phyloP scores from a whole-genome alignment of 306 rosid genomes.

The Spatholobus suberectus region DNA sequence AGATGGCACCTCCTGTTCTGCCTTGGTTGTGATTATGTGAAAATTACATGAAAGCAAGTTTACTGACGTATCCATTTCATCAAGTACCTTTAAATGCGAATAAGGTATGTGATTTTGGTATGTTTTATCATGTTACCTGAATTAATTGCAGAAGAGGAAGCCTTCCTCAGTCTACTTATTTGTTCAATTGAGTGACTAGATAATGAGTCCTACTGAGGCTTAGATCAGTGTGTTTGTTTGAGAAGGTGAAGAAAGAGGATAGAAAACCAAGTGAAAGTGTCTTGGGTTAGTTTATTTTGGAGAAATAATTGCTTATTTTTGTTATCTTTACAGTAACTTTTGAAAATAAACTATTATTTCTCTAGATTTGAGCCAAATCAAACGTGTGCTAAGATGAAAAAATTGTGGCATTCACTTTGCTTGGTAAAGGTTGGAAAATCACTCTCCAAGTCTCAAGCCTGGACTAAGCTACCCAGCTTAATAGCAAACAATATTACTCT shows the following conservation, averaged over 20 bases:
- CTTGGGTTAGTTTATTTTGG: background rate
- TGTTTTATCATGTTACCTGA: background rate
- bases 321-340: background rate
- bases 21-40: background rate
- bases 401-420: background rate
- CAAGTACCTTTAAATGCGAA: background rate
- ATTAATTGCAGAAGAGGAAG: conserved; percentile 7
- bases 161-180: background rate
- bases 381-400: background rate
- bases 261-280: background rate
- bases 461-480: too few relatives aligned
- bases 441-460: background rate
- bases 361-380: background rate
- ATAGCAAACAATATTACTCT: too few relatives aligned
- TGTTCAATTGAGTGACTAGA: conserved; percentile 6
- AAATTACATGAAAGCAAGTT: conserved; percentile 1
- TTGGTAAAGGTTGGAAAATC: background rate
- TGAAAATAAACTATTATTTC: background rate
- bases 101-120: background rate
- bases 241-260: background rate
- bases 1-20: background rate
- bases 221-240: background rate
- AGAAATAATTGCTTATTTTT: background rate
- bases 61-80: background rate
- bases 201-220: background rate